phyloP scores from a whole-genome alignment of 139 green algal species.

The Chlorella sorokiniana region DNA sequence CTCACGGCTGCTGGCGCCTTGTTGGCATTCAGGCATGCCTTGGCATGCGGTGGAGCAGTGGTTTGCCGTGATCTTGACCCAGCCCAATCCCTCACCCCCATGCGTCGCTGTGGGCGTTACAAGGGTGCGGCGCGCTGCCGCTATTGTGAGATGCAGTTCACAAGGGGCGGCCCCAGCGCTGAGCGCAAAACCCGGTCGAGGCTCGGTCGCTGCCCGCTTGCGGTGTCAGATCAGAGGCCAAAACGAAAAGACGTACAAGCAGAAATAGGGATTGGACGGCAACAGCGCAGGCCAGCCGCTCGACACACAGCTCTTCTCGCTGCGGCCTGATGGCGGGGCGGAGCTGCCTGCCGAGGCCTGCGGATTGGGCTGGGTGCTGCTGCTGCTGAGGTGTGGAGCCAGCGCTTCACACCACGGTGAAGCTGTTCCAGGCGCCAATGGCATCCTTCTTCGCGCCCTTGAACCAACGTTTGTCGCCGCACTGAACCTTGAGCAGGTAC shows the following conservation, averaged over 20 bases:
- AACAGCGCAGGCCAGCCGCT: no score
- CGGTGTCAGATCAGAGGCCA: constrained; percentile 12
- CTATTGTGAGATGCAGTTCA: neutral
- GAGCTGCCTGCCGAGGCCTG: neutral
- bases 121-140: neutral
- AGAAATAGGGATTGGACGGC: constrained; percentile 7
- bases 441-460: constrained; percentile 69
- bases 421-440: constrained; percentile 55
- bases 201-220: constrained; percentile 1
- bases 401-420: constrained; percentile 72
- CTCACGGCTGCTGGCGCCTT: no score
- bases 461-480: constrained; percentile 86
- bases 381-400: neutral
- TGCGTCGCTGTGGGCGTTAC: neutral
- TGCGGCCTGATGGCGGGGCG: neutral
- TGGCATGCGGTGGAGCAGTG: no score
- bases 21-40: no score
- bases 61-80: no score
- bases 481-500: constrained; percentile 74
- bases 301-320: neutral
- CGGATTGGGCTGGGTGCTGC: neutral
- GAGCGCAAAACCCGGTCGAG: constrained; percentile 9
- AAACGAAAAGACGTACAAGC: constrained; percentile 25
- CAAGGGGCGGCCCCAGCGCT: constrained; percentile 4
- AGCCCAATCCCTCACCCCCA: neutral